Conservation (phyloP, 176 grass and related monocot species). For the Tillandsia leiboldiana region DNA sequence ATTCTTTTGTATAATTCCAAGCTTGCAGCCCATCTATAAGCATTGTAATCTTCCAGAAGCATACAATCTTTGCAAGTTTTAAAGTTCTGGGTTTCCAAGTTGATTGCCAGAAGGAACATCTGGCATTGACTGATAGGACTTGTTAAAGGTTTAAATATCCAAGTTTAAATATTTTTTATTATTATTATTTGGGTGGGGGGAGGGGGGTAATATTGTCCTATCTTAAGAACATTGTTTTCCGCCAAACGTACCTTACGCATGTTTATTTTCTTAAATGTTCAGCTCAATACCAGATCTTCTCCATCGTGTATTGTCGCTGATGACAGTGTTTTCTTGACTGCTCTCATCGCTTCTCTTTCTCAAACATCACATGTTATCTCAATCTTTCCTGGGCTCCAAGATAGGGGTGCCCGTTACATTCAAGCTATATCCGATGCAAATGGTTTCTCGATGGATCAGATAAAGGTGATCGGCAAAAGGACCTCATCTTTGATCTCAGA, state of each 20-base stretch:
- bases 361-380: slow-evolving; percentile 57
- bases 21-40: too few relatives aligned
- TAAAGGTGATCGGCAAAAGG: slow-evolving; percentile 52
- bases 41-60: too few relatives aligned
- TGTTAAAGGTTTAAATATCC: too few relatives aligned
- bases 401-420: slow-evolving; percentile 55
- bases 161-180: too few relatives aligned
- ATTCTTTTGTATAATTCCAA: background rate
- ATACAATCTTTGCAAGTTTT: too few relatives aligned
- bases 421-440: slow-evolving; percentile 57
- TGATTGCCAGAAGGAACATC: too few relatives aligned
- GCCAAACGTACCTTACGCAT: slow-evolving; percentile 12
- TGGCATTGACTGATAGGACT: too few relatives aligned
- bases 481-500: slow-evolving; percentile 35
- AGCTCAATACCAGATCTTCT: slow-evolving; percentile 47
- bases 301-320: slow-evolving; percentile 73
- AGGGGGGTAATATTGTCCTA: background rate
- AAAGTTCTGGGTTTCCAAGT: too few relatives aligned
- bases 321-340: slow-evolving; percentile 76
- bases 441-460: slow-evolving; percentile 47
- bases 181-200: too few relatives aligned
- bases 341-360: slow-evolving; percentile 47
- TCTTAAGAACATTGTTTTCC: background rate
- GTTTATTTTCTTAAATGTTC: slow-evolving; percentile 24
- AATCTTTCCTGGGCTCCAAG: slow-evolving; percentile 63